Conservation (phyloP, 257 asterid species). For the Jasminum sambac region DNA sequence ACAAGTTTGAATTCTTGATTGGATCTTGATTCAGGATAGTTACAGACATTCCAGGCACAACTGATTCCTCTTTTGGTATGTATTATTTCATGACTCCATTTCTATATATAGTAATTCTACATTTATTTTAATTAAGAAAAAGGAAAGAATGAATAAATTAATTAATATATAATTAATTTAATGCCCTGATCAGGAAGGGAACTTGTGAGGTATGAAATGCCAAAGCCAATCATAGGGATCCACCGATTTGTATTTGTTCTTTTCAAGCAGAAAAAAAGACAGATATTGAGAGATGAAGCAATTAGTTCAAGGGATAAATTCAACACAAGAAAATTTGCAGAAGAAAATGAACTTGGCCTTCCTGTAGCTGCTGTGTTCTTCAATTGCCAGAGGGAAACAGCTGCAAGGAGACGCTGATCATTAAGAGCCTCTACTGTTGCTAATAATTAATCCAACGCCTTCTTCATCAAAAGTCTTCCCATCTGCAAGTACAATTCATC, state of each 20-base stretch:
- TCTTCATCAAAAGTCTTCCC: too few species aligned
- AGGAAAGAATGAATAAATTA: too few species aligned
- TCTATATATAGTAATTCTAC: neutral
- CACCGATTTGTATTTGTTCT: conserved; percentile 72
- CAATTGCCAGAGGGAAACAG: conserved; percentile 93
- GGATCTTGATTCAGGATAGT: conserved; percentile 63
- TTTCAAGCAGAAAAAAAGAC: conserved; percentile 68
- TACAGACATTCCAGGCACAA: conserved; percentile 91
- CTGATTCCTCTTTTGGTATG: conserved; percentile 84
- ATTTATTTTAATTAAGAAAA: too few species aligned
- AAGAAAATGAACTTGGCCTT: conserved; percentile 59
- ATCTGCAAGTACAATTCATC: too few species aligned
- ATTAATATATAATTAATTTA: too few species aligned
- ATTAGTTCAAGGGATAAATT: conserved; percentile 53
- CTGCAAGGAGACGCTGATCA: conserved; percentile 61
- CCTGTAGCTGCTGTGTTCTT: conserved; percentile 87
- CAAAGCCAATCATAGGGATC: conserved; percentile 85
- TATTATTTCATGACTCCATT: neutral
- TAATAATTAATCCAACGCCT: too few species aligned
- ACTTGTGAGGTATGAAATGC: conserved; percentile 68
- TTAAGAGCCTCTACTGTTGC: too few species aligned
- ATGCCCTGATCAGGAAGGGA: conserved; percentile 77
- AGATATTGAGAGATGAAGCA: conserved; percentile 23
- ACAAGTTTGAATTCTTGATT: conserved; percentile 20
- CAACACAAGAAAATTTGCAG: conserved; percentile 58